These are phyloP conservation scores for Rhizopus sp. DNA, from an alignment of 371 early-diverging fungal genomes.

Conservation along the genomic window DNA sequence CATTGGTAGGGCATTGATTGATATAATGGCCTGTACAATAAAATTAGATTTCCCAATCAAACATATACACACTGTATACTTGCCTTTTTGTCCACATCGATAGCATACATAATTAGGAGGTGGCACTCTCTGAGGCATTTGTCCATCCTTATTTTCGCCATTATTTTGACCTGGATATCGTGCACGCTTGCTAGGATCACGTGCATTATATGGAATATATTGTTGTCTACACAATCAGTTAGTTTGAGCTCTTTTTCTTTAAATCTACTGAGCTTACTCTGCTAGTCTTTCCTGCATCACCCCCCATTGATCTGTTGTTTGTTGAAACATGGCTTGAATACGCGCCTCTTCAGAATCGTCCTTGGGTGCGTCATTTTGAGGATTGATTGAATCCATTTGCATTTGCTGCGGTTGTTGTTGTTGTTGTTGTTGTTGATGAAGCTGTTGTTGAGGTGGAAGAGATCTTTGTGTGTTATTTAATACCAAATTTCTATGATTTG, in stretches of 20 bases:
- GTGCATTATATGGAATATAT: slow-evolving; percentile 48
- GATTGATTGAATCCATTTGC: slow-evolving; percentile 1
- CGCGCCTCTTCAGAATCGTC: slow-evolving; percentile 79
- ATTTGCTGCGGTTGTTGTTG: slow-evolving; percentile 23
- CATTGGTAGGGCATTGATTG: slow-evolving; percentile 86
- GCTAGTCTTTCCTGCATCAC: slow-evolving; percentile 84
- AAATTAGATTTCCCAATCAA: neutral
- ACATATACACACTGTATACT: neutral
- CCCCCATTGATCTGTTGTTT: slow-evolving; percentile 83
- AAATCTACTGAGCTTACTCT: slow-evolving; percentile 55
- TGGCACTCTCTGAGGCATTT: slow-evolving; percentile 63
- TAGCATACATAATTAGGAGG: slow-evolving; percentile 91
- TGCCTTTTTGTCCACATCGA: slow-evolving; percentile 90
- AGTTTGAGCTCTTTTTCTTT: slow-evolving; percentile 7
- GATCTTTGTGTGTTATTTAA: slow-evolving; percentile 36
- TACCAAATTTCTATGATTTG: slow-evolving; percentile 37
- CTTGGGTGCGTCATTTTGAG: slow-evolving; percentile 16
- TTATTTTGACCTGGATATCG: slow-evolving; percentile 26
- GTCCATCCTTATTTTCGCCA: slow-evolving; percentile 30
- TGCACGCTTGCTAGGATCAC: slow-evolving; percentile 27
- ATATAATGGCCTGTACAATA: slow-evolving; percentile 81
- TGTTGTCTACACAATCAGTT: slow-evolving; percentile 38
- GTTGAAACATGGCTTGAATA: slow-evolving; percentile 84
- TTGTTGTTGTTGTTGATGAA: slow-evolving; percentile 1
- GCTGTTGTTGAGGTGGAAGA: slow-evolving; percentile 8